Evolutionary conservation across 2,329 filamentous ascomycete genomes (phyloP), one percentile per base, ranked within the genome.

Genomic region (Aspergillus ochraceoroseus): DNA sequence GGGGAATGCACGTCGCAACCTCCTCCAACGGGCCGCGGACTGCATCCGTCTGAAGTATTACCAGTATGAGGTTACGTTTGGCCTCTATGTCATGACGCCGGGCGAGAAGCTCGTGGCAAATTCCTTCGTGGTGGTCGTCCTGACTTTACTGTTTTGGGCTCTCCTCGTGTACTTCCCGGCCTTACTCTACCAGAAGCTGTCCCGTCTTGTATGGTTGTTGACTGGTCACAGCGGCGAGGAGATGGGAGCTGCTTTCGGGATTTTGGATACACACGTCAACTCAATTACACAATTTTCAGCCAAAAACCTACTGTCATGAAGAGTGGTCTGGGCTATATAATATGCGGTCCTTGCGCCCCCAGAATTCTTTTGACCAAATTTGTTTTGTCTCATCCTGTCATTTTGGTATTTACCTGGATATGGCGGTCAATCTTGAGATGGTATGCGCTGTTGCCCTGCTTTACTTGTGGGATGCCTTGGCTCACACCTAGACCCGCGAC

Each of bases 11-110:
- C 49, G 45, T 14, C 55, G 52, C 26, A 56, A 55, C 33, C 33
- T 59, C 8, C 13, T 65, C 13, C 56, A 56, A 32, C 61, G 59
- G 9, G 20, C 52, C 28, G 19, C 52, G 19, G 61, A 67, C 45
- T 58, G 57, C 23, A 32, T 65, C 37, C 59, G 60, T 20, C 61
- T 71, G 14, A 62, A 61, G 50, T 70, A 70, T 40, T 70, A 71
- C 47, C 66, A 62, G 38, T 71, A 70, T 46, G 67, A 72, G 49
- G 66, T 71, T 32, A 71, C 68, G 2, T 70, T 66, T 40, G 63
- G 64, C 4, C 50, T 67, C 5, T 71, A 70, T 46, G 57, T 69
- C 15, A 61, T 72, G 63, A 69, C 64, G 0, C 58, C 65, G 1
- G 58, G 51, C 32, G 68, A 72, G 48, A 72, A 70, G 41, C 46